Conservation (phyloP, 257 asterid genomes). For the Avicennia marina region DNA sequence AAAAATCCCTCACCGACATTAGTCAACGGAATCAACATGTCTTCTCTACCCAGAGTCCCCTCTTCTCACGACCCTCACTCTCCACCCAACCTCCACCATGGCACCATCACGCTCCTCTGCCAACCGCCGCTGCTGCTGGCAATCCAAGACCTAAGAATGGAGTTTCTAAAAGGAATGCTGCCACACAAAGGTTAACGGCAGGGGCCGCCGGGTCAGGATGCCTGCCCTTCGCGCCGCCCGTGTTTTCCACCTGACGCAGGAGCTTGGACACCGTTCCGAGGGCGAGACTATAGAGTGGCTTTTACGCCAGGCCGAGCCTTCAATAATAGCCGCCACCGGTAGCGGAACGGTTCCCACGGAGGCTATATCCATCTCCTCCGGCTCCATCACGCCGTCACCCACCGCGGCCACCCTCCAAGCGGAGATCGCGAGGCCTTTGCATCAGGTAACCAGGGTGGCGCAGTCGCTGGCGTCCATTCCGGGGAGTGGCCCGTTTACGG, state of each 20-base stretch:
- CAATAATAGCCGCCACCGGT: slow-evolving; percentile 66
- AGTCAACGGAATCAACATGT: too few relatives aligned
- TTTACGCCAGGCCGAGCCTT: slow-evolving; percentile 59
- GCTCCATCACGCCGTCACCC: slow-evolving; percentile 17
- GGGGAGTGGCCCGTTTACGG: slow-evolving; percentile 5
- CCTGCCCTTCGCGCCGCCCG: slow-evolving; percentile 81
- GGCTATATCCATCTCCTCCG: slow-evolving; percentile 29
- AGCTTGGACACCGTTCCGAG: slow-evolving; percentile 68
- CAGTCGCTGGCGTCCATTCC: slow-evolving; percentile 1
- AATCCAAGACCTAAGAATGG: too few relatives aligned
- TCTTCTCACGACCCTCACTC: too few relatives aligned
- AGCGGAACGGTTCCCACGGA: slow-evolving; percentile 53
- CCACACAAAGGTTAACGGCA: slow-evolving; percentile 82
- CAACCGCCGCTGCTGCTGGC: too few relatives aligned
- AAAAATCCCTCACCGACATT: too few relatives aligned
- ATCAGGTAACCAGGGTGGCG: slow-evolving; percentile 12
- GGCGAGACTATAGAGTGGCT: slow-evolving; percentile 94
- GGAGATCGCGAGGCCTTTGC: too few relatives aligned
- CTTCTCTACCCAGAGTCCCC: too few relatives aligned
- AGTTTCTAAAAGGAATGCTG: too few relatives aligned
- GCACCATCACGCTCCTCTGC: too few relatives aligned
- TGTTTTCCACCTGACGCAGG: slow-evolving; percentile 72
- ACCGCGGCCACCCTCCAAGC: slow-evolving; percentile 13
- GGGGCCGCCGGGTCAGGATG: slow-evolving; percentile 79
- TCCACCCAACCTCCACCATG: too few relatives aligned